Evolutionary conservation across 805 yeast species (phyloP).

Genomic region (Ogataea thermomethanolica): DNA sequence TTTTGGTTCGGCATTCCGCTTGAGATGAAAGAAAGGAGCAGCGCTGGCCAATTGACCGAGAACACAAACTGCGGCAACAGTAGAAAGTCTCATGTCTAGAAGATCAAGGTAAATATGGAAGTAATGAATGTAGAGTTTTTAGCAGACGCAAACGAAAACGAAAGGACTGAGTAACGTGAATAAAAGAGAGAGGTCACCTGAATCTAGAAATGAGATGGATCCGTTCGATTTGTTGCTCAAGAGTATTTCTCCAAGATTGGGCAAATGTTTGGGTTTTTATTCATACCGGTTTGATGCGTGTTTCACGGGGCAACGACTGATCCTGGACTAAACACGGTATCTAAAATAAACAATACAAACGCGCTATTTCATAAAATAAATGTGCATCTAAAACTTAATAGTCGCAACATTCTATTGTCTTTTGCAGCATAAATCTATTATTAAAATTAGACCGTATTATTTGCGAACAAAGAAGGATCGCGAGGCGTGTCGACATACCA

Average conservation of each 20-base stretch:
- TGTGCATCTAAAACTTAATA: not conserved
- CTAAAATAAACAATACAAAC: not conserved
- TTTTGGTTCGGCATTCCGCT: constrained; percentile 22
- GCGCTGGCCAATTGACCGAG: constrained; percentile 22
- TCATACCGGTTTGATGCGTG: constrained; percentile 5
- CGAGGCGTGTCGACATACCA: too few species aligned
- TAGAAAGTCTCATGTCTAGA: constrained; percentile 16
- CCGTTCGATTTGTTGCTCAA: not conserved
- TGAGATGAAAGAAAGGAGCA: constrained; percentile 23
- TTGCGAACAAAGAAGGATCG: too few species aligned
- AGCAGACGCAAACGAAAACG: not conserved
- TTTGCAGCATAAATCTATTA: not conserved
- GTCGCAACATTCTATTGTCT: too few species aligned
- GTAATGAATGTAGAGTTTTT: not conserved
- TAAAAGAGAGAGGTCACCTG: constrained; percentile 1
- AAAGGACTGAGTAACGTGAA: constrained; percentile 1
- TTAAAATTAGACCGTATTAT: not conserved
- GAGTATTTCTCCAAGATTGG: not conserved
- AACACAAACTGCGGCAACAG: constrained; percentile 19
- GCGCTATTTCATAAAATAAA: not conserved
- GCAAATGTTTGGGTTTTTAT: constrained; percentile 7
- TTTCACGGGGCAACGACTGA: constrained; percentile 2
- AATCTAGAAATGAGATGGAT: not conserved
- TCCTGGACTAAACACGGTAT: constrained; percentile 7
- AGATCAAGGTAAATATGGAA: constrained; percentile 2